Evolutionary conservation across 164 flowering plant species (phyloP).

Genomic region (Platanus orientalis): DNA sequence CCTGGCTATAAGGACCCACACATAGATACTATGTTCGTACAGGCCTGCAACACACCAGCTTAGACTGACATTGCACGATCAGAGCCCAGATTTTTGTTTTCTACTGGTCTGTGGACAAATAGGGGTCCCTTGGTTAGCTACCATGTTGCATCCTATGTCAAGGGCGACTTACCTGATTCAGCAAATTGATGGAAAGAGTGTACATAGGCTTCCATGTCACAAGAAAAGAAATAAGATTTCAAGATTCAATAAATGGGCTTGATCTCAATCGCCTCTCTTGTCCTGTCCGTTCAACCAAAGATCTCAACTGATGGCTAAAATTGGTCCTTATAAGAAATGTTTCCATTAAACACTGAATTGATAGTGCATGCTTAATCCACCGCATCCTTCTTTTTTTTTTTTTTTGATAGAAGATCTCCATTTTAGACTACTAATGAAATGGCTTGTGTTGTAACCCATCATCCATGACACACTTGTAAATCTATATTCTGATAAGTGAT

Average conservation of each 20-base stretch:
- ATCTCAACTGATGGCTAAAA: not conserved
- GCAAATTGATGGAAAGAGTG: not conserved
- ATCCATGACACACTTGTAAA: no score
- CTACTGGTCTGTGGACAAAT: not conserved
- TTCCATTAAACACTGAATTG: not conserved
- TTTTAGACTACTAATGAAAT: not conserved
- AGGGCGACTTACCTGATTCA: not conserved
- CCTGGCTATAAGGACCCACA: not conserved
- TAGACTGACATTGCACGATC: not conserved
- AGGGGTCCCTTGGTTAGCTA: not conserved
- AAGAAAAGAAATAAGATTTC: not conserved
- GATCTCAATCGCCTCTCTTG: not conserved
- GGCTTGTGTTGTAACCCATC: no score
- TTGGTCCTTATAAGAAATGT: not conserved
- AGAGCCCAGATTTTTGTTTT: not conserved
- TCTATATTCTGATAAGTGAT: not conserved
- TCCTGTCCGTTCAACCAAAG: not conserved
- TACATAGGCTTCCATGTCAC: not conserved
- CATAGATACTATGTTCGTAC: not conserved
- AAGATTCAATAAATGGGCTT: not conserved
- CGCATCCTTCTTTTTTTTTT: not conserved
- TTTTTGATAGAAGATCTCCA: not conserved
- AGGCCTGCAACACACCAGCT: not conserved
- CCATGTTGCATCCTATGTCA: not conserved
- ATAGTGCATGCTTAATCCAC: not conserved